These are phyloP conservation scores for Drosera spatulata DNA, from an alignment of 179 eudicot species.

Conservation along the genomic window DNA sequence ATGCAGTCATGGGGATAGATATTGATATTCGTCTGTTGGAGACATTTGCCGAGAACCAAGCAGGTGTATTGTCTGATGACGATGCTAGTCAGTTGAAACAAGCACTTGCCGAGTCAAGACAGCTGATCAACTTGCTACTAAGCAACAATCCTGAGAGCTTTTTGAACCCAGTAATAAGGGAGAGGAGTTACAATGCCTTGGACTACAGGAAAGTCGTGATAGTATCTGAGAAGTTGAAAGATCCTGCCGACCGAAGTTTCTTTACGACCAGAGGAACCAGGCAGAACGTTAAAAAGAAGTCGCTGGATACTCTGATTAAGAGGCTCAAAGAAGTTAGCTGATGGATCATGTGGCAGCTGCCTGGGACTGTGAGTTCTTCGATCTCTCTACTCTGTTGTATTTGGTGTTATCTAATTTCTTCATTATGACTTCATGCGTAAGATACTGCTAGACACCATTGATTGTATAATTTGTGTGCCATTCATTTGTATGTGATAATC, in stretches of 20 bases:
- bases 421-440: too few species aligned
- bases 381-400: too few species aligned
- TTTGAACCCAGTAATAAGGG: slow-evolving; percentile 89
- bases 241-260: slow-evolving; percentile 69
- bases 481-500: too few species aligned
- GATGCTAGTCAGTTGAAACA: slow-evolving; percentile 58
- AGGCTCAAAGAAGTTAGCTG: slow-evolving; percentile 73
- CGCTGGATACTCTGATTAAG: slow-evolving; percentile 69
- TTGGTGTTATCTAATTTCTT: too few species aligned
- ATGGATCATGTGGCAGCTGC: slow-evolving; percentile 8
- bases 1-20: slow-evolving; percentile 76
- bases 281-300: slow-evolving; percentile 77
- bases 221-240: slow-evolving; percentile 76
- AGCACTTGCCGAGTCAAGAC: slow-evolving; percentile 72
- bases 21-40: slow-evolving; percentile 66
- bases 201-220: slow-evolving; percentile 80
- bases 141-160: slow-evolving; percentile 92
- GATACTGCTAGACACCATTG: too few species aligned
- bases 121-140: slow-evolving; percentile 67
- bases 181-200: slow-evolving; percentile 73
- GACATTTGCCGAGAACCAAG: slow-evolving; percentile 76
- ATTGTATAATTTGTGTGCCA: too few species aligned
- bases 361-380: slow-evolving; percentile 27
- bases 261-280: slow-evolving; percentile 61
- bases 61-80: slow-evolving; percentile 49